Percentiles rank a stretch among this genome's conserved stretches.
Conservation (phyloP, 2,329 filamentous ascomycete genomes). For the Mycosphaerella sp. region DNA sequence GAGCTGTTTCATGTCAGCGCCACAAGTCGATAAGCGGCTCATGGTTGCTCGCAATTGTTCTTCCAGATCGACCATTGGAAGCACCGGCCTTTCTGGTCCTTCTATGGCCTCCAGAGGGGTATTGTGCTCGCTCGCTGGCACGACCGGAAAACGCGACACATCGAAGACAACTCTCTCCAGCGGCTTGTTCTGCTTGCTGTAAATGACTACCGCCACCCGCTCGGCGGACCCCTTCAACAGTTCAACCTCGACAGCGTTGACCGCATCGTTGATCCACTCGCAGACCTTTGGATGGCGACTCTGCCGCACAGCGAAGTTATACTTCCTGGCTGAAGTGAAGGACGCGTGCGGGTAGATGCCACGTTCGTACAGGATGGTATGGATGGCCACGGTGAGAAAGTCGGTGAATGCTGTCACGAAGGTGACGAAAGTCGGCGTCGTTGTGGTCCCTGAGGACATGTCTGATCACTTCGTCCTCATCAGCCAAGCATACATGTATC, state of each 20-base stretch:
- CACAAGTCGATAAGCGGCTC: constrained; percentile 55
- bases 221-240: constrained; percentile 56
- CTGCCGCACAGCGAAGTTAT: constrained; percentile 78
- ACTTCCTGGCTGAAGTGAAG: constrained; percentile 73
- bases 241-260: constrained; percentile 64
- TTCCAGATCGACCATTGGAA: constrained; percentile 52
- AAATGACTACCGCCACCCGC: constrained; percentile 53
- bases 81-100: constrained; percentile 24
- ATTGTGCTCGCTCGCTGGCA: constrained; percentile 44
- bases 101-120: constrained; percentile 45
- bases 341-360: constrained; percentile 68
- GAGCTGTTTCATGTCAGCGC: constrained; percentile 51
- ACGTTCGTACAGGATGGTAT: constrained; percentile 81
- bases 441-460: constrained; percentile 23
- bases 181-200: constrained; percentile 47
- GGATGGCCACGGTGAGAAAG: constrained; percentile 76
- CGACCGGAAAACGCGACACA: constrained; percentile 50
- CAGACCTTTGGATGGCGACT: constrained; percentile 81
- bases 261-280: constrained; percentile 76
- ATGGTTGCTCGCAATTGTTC: constrained; percentile 67
- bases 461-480: not conserved
- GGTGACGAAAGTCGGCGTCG: constrained; percentile 41
- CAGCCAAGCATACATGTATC: not conserved
- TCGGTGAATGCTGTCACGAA: constrained; percentile 66
- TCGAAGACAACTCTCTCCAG: constrained; percentile 58